Percentiles rank a stretch among this genome's conserved stretches.
phyloP scores from a whole-genome alignment of 306 rosid genomes.

The Arachis hypogaea region DNA sequence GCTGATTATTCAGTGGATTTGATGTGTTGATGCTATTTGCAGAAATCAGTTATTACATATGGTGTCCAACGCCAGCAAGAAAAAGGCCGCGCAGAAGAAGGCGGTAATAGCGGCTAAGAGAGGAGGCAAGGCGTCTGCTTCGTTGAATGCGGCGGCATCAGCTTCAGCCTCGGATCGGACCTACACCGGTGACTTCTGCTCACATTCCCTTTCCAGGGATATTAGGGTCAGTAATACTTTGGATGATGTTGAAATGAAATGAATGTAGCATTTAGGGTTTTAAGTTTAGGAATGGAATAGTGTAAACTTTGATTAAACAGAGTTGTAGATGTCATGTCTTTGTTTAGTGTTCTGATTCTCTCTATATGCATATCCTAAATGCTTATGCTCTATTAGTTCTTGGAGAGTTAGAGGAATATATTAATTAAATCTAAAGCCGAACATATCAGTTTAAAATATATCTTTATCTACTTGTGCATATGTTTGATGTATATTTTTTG shows the following conservation, averaged over 20 bases:
- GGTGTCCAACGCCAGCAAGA: too few species aligned
- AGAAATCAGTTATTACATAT: too few species aligned
- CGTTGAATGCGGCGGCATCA: conserved; percentile 62
- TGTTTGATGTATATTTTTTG: conserved; percentile 27
- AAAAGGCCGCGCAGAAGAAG: conserved; percentile 38
- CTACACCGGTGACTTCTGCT: conserved; percentile 68
- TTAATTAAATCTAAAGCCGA: neutral
- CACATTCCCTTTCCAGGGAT: conserved; percentile 68
- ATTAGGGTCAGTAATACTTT: conserved; percentile 64
- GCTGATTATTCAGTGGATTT: too few species aligned
- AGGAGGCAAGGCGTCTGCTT: conserved; percentile 73
- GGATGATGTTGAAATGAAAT: neutral
- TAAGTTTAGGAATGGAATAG: neutral
- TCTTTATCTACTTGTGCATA: conserved; percentile 29
- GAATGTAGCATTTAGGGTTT: neutral
- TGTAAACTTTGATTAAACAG: neutral
- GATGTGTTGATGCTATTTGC: too few species aligned
- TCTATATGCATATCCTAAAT: too few species aligned
- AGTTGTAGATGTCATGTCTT: neutral
- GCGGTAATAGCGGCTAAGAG: conserved; percentile 97
- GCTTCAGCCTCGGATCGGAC: conserved; percentile 85
- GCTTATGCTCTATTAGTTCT: neutral
- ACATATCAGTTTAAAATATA: neutral
- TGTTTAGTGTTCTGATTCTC: neutral
- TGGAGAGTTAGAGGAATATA: neutral